phyloP scores from a whole-genome alignment of 225 moss, liverwort and hornwort genomes.

The Bryum argenteum region DNA sequence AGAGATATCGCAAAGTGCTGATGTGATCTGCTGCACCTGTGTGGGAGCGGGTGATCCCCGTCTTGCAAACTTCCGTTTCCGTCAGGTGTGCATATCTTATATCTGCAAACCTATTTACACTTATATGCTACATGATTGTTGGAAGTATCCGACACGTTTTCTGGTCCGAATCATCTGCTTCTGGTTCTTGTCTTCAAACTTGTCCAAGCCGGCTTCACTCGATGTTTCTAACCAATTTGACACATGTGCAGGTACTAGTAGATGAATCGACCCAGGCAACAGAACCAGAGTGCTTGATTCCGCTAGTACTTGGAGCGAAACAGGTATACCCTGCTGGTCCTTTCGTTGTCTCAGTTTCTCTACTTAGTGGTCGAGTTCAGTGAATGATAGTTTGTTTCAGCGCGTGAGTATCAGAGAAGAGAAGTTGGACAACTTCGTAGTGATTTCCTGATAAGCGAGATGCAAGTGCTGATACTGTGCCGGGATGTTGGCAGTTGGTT shows the following conservation, averaged over 20 bases:
- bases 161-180: background rate
- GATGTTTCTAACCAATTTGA: background rate
- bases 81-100: slow-evolving; percentile 63
- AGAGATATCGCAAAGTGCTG: slow-evolving; percentile 92
- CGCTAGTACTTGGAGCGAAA: slow-evolving; percentile 92
- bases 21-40: slow-evolving; percentile 98
- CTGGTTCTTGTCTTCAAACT: background rate
- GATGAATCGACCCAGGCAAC: slow-evolving; percentile 99
- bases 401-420: background rate
- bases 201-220: background rate
- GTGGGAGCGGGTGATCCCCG: slow-evolving; percentile 99
- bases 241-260: slow-evolving; percentile 69
- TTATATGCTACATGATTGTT: background rate
- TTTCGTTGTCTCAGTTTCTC: background rate
- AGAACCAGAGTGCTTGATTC: slow-evolving; percentile 95
- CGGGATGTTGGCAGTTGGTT: slow-evolving; percentile 71
- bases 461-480: slow-evolving; percentile 12
- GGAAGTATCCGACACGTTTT: background rate
- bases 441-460: background rate
- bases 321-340: slow-evolving; percentile 43
- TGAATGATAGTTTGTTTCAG: background rate
- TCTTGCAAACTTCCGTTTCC: slow-evolving; percentile 91
- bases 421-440: background rate
- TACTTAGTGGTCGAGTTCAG: slow-evolving; percentile 8
- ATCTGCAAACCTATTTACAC: too few relatives aligned